Evolutionary conservation across 1,284 basidiomycete species (phyloP).

Genomic region (Irpex sp.): DNA sequence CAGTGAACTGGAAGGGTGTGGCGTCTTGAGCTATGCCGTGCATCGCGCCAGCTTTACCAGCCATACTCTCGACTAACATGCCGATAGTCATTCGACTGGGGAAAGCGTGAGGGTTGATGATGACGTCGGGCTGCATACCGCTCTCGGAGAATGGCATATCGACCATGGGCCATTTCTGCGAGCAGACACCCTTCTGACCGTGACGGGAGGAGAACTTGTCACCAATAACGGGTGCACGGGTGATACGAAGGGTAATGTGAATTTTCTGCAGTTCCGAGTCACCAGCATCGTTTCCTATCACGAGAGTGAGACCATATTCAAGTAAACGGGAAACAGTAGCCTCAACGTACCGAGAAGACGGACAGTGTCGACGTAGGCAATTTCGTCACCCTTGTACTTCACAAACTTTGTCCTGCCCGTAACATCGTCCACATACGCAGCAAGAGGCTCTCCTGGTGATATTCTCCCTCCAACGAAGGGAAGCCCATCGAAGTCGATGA

Average conservation of each 20-base stretch:
- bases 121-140: slow-evolving; percentile 98
- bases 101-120: slow-evolving; percentile 99
- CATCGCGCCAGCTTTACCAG: slow-evolving; percentile 97
- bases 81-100: slow-evolving; percentile 99
- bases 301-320: neutral
- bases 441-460: slow-evolving; percentile 73
- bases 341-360: slow-evolving; percentile 72
- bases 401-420: slow-evolving; percentile 81
- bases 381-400: slow-evolving; percentile 97
- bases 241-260: slow-evolving; percentile 90
- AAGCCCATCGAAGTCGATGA: slow-evolving; percentile 82
- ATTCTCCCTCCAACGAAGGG: slow-evolving; percentile 75
- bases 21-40: slow-evolving; percentile 98
- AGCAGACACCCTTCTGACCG: slow-evolving; percentile 99
- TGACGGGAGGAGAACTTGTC: slow-evolving; percentile 99
- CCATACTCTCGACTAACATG: slow-evolving; percentile 99
- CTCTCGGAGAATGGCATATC: slow-evolving; percentile 99
- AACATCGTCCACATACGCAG: slow-evolving; percentile 86
- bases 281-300: slow-evolving; percentile 74
- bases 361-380: slow-evolving; percentile 88
- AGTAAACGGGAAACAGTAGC: slow-evolving; percentile 3
- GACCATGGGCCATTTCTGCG: slow-evolving; percentile 96
- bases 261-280: slow-evolving; percentile 90
- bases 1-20: slow-evolving; percentile 97
- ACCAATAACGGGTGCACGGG: slow-evolving; percentile 94